A percentile compares a stretch with the other conserved stretches of the same genome.
phyloP scores from a whole-genome alignment of 805 yeast species.

The Blastobotrys americana region DNA sequence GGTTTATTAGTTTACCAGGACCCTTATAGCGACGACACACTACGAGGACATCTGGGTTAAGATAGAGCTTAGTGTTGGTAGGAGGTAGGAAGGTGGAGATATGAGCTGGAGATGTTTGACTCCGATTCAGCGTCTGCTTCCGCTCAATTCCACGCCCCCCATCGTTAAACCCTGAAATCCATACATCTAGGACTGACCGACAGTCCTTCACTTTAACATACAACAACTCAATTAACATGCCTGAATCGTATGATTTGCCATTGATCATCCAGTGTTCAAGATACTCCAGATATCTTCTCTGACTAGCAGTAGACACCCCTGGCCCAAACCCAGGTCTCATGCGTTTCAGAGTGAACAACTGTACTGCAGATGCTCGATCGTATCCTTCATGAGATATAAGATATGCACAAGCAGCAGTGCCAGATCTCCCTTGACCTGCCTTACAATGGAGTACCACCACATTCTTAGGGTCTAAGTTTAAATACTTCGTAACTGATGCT shows the following conservation, averaged over 20 bases:
- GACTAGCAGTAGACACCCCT: constrained; percentile 70
- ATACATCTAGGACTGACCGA: constrained; percentile 20
- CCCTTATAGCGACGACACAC: constrained; percentile 5
- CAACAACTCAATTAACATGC: constrained; percentile 16
- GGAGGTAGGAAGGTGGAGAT: constrained; percentile 12
- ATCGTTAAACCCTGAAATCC: constrained; percentile 16
- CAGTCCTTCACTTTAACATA: constrained; percentile 15
- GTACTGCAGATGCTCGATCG: constrained; percentile 42
- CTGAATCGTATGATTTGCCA: constrained; percentile 15
- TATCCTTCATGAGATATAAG: constrained; percentile 45
- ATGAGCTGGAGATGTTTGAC: too few relatives aligned
- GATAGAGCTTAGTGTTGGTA: constrained; percentile 12
- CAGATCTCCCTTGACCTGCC: constrained; percentile 90
- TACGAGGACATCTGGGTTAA: constrained; percentile 19
- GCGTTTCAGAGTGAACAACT: constrained; percentile 48
- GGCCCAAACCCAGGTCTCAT: constrained; percentile 48
- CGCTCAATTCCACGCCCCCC: constrained; percentile 15
- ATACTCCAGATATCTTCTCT: constrained; percentile 58
- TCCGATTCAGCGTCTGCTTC: constrained; percentile 10
- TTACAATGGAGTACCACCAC: constrained; percentile 78
- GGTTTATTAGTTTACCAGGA: constrained; percentile 9
- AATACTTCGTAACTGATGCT: constrained; percentile 39
- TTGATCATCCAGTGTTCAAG: constrained; percentile 34
- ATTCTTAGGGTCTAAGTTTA: constrained; percentile 29
- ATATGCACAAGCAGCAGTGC: constrained; percentile 64